phyloP scores from a whole-genome alignment of 139 green algal species.

The Gonium pectorale region DNA sequence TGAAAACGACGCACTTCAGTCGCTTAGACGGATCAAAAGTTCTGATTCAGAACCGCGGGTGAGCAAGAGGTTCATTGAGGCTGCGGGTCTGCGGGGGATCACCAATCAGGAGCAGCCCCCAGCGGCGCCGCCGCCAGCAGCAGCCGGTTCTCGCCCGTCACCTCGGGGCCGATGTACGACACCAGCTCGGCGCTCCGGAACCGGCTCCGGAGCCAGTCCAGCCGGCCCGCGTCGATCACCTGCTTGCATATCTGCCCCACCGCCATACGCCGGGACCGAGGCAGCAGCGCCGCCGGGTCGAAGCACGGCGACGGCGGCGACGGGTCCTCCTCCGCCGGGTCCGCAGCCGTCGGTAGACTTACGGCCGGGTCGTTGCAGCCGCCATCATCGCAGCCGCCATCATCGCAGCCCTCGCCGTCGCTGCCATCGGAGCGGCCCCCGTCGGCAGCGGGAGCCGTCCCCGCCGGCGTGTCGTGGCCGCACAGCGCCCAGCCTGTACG shows the following conservation, averaged over 20 bases:
- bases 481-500: conserved; percentile 79
- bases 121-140: conserved; percentile 52
- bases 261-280: conserved; percentile 51
- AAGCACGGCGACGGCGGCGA: conserved; percentile 8
- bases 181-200: conserved; percentile 52
- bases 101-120: neutral
- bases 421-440: neutral
- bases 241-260: conserved; percentile 77
- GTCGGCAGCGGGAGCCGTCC: neutral
- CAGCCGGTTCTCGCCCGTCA: conserved; percentile 74
- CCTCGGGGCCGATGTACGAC: conserved; percentile 55
- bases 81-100: no score
- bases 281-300: conserved; percentile 35
- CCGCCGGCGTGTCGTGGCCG: conserved; percentile 68
- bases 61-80: no score
- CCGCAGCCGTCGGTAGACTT: neutral
- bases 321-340: neutral
- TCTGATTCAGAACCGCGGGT: no score
- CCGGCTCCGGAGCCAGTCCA: conserved; percentile 69
- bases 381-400: neutral
- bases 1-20: no score
- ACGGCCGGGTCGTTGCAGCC: neutral
- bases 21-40: no score
- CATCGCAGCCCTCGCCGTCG: conserved; percentile 1
- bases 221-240: conserved; percentile 77